These are phyloP conservation scores for Crithidia sp. DNA, from an alignment of 208 protist genomes.

Conservation along the genomic window DNA sequence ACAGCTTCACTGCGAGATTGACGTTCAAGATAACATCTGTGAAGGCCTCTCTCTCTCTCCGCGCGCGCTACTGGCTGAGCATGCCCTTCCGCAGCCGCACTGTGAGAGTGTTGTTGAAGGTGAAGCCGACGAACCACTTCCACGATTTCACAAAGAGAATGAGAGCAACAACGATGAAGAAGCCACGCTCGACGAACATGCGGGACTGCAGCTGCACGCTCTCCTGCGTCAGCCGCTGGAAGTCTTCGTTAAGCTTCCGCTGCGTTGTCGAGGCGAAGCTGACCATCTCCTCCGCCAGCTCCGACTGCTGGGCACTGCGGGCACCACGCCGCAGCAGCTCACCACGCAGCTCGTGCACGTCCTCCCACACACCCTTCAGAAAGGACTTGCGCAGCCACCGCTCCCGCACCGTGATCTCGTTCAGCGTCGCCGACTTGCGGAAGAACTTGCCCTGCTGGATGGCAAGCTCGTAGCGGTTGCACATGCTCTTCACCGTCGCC, in stretches of 20 bases:
- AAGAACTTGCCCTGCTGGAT: slow-evolving; percentile 88
- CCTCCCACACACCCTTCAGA: slow-evolving; percentile 88
- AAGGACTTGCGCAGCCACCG: slow-evolving; percentile 89
- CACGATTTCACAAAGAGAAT: slow-evolving; percentile 85
- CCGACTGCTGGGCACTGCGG: slow-evolving; percentile 86
- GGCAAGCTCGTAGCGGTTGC: slow-evolving; percentile 88
- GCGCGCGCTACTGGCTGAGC: slow-evolving; percentile 37
- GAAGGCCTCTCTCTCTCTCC: neutral
- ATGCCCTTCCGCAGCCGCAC: slow-evolving; percentile 69
- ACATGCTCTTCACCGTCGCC: slow-evolving; percentile 78
- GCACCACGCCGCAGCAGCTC: slow-evolving; percentile 88
- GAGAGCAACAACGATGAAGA: slow-evolving; percentile 51
- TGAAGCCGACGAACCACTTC: slow-evolving; percentile 67
- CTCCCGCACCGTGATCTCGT: slow-evolving; percentile 88
- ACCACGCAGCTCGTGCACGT: slow-evolving; percentile 88
- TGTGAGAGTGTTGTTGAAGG: slow-evolving; percentile 77
- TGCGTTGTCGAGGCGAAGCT: slow-evolving; percentile 81
- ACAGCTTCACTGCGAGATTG: neutral
- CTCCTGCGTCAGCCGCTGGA: slow-evolving; percentile 84
- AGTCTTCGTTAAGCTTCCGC: slow-evolving; percentile 89
- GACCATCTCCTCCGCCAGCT: slow-evolving; percentile 91
- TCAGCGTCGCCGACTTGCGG: slow-evolving; percentile 77
- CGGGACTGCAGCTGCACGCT: slow-evolving; percentile 81
- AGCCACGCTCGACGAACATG: slow-evolving; percentile 74
- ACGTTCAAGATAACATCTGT: neutral